Evolutionary conservation across 164 flowering plant species (phyloP), one percentile per base, ranked within the genome.

Genomic region (Stephania cephalantha): DNA sequence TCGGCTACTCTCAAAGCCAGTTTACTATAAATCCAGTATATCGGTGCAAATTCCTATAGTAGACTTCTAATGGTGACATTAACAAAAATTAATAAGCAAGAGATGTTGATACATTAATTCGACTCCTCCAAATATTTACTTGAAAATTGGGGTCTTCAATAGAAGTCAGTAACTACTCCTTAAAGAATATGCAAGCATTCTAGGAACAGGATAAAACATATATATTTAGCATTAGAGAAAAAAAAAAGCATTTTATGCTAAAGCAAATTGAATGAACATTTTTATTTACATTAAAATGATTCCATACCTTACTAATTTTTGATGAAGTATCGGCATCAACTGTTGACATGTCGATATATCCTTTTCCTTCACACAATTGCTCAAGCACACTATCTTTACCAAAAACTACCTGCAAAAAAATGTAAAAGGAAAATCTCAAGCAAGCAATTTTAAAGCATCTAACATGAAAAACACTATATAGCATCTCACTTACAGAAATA

Each of bases 291-390:
- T 9, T 46, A 70, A 31, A 3, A 44, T 48, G 68, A 7, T 58
- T 61, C 66, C 68, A n/a, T 70, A 95, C 99, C 98, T 90, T 91
- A 75, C 79, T 86, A 71, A 95, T 95, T 85, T 87, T 91, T 52
- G 75, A 66, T 74, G 99, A 90, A 70, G 98, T 93, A 70, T 87
- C 93, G 55, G 96, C 89, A 85, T 90, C 98, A 77, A 95, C 98
- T n/a, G 98, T 95, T 83, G 99, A 95, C 98, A 93, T 93, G 84
- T 95, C 99, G 78, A 95, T 87, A 73, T 95, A 95, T 22, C 91
- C 89, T 86, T 93, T 95, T 77, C 98, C 97, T 67, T 65, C 72
- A 77, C 87, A 82, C 55, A 90, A 89, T 87, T 89, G 80, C 87
- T 90, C 99, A 46, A 95, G 90, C 74, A 89, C 94, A 53, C 99